Conservation (phyloP, 1,284 basidiomycete species). For the Cryptococcus maquisensis region DNA sequence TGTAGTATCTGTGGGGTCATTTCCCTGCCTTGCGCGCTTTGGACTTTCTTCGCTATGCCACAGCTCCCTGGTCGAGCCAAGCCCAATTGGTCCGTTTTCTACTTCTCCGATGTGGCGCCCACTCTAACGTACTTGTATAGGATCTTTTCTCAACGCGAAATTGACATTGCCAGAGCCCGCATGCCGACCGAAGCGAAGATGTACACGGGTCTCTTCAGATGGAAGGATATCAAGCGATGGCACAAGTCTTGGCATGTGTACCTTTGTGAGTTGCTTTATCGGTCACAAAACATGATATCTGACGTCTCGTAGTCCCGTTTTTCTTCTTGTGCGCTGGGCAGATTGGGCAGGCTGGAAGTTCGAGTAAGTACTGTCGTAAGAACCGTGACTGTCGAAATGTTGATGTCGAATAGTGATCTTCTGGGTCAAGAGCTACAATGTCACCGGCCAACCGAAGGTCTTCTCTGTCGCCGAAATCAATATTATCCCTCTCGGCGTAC, state of each 20-base stretch:
- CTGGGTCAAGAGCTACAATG: constrained; percentile 29
- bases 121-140: background rate
- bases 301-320: constrained; percentile 15
- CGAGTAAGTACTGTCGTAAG: constrained; percentile 8
- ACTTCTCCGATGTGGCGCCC: background rate
- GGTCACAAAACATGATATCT: no score
- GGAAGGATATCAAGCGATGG: constrained; percentile 28
- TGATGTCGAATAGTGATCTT: constrained; percentile 25
- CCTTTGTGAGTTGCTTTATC: constrained; percentile 17
- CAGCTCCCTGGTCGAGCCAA: constrained; percentile 26
- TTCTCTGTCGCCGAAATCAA: constrained; percentile 25
- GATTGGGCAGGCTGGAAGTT: constrained; percentile 23
- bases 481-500: constrained; percentile 26
- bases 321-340: constrained; percentile 23
- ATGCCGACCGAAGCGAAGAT: constrained; percentile 28
- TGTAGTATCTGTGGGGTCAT: constrained; percentile 23
- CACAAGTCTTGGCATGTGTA: constrained; percentile 30
- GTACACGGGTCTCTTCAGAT: constrained; percentile 33
- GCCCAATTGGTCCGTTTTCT: constrained; percentile 22
- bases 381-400: background rate
- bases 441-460: constrained; percentile 14
- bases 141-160: constrained; percentile 24
- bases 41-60: constrained; percentile 32
- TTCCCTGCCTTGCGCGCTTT: constrained; percentile 25
- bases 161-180: constrained; percentile 18